Evolutionary conservation across 1,284 basidiomycete species (phyloP).

Genomic region (Cryptococcus wingfieldii): DNA sequence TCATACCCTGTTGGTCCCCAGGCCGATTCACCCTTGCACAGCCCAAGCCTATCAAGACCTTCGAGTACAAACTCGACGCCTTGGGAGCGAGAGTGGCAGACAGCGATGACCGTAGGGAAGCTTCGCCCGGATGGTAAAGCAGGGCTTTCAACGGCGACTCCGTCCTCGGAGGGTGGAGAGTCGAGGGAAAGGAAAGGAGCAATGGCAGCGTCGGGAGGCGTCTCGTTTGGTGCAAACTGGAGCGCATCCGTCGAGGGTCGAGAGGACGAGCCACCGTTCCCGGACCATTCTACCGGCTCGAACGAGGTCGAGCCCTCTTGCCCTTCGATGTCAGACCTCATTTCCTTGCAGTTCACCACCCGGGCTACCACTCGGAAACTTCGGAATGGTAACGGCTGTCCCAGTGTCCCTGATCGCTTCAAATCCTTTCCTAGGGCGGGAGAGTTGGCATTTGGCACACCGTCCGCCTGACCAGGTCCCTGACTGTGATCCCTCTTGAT

Average conservation of each 20-base stretch:
- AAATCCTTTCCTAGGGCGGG: background rate
- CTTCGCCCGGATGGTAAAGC: conserved; percentile 27
- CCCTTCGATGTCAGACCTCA: conserved; percentile 22
- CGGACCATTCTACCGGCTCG: conserved; percentile 6
- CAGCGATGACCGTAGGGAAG: conserved; percentile 48
- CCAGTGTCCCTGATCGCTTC: background rate
- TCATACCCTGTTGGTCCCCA: conserved; percentile 50
- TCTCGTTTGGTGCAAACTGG: background rate
- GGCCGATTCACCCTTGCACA: conserved; percentile 45
- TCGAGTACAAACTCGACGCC: conserved; percentile 50
- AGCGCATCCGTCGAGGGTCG: no score
- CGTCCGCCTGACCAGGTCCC: background rate
- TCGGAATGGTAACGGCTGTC: conserved; percentile 41
- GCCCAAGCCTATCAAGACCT: conserved; percentile 46
- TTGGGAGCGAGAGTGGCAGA: conserved; percentile 45
- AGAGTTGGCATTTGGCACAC: background rate
- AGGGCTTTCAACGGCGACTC: conserved; percentile 1
- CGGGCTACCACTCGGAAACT: conserved; percentile 46
- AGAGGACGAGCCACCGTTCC: background rate
- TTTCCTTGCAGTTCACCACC: conserved; percentile 39
- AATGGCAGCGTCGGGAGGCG: conserved; percentile 1
- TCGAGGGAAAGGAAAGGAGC: background rate
- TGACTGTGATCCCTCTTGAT: conserved; percentile 14
- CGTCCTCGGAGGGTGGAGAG: background rate
- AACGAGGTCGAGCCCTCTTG: background rate